Evolutionary conservation across 331 rosid genomes (phyloP).

Genomic region (Cydonia oblonga): DNA sequence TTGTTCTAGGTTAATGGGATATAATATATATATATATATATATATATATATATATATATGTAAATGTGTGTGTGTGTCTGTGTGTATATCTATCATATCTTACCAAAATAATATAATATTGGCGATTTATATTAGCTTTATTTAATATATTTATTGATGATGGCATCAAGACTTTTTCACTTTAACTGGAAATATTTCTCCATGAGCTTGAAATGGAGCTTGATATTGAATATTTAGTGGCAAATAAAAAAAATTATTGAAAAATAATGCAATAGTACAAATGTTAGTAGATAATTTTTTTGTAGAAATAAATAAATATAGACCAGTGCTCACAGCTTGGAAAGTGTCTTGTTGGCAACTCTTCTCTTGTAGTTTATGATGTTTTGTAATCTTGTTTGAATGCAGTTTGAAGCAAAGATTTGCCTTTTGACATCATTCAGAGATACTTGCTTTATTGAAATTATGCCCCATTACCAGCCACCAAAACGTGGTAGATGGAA

Average conservation of each 20-base stretch:
- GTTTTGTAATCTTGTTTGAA: background rate
- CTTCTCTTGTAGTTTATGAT: background rate
- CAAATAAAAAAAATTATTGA: too few relatives aligned
- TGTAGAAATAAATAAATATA: background rate
- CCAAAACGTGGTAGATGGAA: slow-evolving; percentile 54
- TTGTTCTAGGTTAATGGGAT: too few relatives aligned
- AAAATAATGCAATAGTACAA: background rate
- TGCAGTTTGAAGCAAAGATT: slow-evolving; percentile 85
- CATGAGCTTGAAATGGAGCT: background rate
- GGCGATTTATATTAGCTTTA: background rate
- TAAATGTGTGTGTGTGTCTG: too few relatives aligned
- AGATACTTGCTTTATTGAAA: slow-evolving; percentile 87
- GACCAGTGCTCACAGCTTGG: background rate
- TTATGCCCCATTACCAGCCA: slow-evolving; percentile 49
- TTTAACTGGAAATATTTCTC: background rate
- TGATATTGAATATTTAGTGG: background rate
- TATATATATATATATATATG: too few relatives aligned
- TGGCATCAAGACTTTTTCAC: background rate
- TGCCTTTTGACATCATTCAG: slow-evolving; percentile 92
- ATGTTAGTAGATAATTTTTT: background rate
- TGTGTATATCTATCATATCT: too few relatives aligned
- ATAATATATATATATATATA: too few relatives aligned
- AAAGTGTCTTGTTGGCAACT: background rate
- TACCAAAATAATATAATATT: too few relatives aligned
- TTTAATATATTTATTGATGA: background rate